Conservation (phyloP, 164 flowering plant species). For the Magnolia kwangsiensis region DNA sequence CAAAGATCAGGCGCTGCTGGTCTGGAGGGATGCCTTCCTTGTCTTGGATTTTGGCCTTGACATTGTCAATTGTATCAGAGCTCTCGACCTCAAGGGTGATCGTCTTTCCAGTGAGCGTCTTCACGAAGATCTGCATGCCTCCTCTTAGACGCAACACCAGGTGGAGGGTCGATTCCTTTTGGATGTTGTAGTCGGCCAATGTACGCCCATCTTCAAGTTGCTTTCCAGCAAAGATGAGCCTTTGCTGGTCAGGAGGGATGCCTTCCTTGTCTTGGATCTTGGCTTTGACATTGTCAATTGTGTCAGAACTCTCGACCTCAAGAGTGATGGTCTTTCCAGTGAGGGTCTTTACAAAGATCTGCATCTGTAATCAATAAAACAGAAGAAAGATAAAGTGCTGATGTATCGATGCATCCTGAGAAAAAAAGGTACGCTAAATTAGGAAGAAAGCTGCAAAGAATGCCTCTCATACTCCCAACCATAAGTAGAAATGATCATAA, state of each 20-base stretch:
- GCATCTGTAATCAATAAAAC: too few relatives aligned
- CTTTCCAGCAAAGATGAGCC: conserved; percentile 1
- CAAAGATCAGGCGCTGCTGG: conserved; percentile 2
- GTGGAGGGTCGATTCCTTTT: conserved; percentile 1
- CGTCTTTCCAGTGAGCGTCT: neutral
- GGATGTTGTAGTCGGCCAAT: conserved; percentile 1
- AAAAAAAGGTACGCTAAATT: too few relatives aligned
- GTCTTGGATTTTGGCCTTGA: neutral
- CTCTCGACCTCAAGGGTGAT: conserved; percentile 3
- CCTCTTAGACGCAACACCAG: neutral
- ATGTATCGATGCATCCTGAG: too few relatives aligned
- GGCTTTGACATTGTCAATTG: too few relatives aligned
- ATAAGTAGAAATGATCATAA: too few relatives aligned
- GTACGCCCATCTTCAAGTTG: neutral
- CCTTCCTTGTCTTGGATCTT: too few relatives aligned
- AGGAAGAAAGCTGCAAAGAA: too few relatives aligned
- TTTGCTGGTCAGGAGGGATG: conserved; percentile 4
- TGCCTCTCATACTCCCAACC: too few relatives aligned
- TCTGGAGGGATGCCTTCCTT: conserved; percentile 1
- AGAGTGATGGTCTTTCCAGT: too few relatives aligned
- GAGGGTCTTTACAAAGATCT: too few relatives aligned
- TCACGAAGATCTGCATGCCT: conserved; percentile 1
- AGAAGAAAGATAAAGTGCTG: too few relatives aligned
- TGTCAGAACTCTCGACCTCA: too few relatives aligned
- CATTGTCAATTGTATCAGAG: neutral